Percentiles rank a stretch among this genome's conserved stretches.
Evolutionary conservation across 495 filamentous ascomycete genomes (phyloP).

Genomic region (Opeltia flavorubescens): DNA sequence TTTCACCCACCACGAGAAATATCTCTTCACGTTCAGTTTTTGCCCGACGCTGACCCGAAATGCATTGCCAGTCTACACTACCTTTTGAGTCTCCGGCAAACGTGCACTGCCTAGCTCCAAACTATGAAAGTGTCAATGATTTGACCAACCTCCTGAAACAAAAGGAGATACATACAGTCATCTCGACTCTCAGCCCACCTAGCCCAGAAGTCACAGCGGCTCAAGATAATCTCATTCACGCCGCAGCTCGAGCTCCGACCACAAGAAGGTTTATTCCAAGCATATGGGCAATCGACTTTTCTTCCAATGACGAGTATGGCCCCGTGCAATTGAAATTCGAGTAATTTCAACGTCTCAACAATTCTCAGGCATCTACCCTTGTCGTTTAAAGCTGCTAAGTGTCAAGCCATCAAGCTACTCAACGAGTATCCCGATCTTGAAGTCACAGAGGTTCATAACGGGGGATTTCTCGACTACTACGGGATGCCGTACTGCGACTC

Average conservation of each 20-base stretch:
- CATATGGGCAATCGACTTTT: conserved; percentile 23
- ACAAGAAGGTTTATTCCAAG: conserved; percentile 37
- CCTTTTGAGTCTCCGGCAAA: conserved; percentile 4
- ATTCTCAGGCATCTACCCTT: not conserved
- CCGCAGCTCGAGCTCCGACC: conserved; percentile 28
- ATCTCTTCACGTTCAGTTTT: not conserved
- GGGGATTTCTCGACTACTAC: conserved; percentile 43
- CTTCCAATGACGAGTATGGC: conserved; percentile 12
- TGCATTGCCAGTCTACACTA: not conserved
- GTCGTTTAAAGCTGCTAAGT: not conserved
- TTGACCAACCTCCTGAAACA: conserved; percentile 28
- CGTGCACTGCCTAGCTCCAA: conserved; percentile 19
- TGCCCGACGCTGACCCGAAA: not conserved
- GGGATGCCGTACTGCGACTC: conserved; percentile 27
- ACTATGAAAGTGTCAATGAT: conserved; percentile 28
- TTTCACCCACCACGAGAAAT: not conserved
- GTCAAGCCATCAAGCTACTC: not conserved
- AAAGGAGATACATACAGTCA: conserved; percentile 35
- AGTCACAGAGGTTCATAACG: conserved; percentile 34
- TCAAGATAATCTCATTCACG: conserved; percentile 25
- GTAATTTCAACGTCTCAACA: not conserved
- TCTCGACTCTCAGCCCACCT: conserved; percentile 31
- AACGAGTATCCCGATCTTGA: conserved; percentile 22
- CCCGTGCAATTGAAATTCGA: no score
- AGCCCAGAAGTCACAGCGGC: conserved; percentile 6